Base-by-base conservation (phyloP, 495 filamentous ascomycete genomes). In the Penicillium bialowiezense region DNA sequence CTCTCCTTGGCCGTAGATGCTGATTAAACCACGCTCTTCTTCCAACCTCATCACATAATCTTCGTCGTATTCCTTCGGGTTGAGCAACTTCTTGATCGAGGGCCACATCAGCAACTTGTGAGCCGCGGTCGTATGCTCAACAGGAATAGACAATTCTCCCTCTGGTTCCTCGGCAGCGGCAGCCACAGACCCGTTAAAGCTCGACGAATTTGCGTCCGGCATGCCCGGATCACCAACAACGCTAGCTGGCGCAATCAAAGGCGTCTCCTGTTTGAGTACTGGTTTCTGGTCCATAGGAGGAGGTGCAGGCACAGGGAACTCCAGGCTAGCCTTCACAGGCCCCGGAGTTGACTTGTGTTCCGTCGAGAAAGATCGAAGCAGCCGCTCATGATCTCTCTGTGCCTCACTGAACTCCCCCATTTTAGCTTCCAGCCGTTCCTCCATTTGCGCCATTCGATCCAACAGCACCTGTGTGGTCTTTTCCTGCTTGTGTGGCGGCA, bases 41-140 rank as follows among this genome's bases (percentile, higher is more conserved):
- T 97, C 92, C 39, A 82, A 71, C 19, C 82, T 72, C 69, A 96
- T 87, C 6, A 89, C 80, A 62, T 89, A 90, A 49, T 79, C 79
- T 31, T 75, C 68, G 31, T 74, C 67, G 23, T 73, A 81, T 58
- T 58, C 63, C 67, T 56, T 72, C 56, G 47, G 65, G 23, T 62
- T 51, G 6, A 86, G 70, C 40, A 90, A 63, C 5, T 66, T 66
- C 36, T 77, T 67, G 31, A 91, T 89, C 0, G 82, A 78, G 0
- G 74, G 76, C 84, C 85, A 90, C 41, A 81, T 76, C n/a, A 91
- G 72, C 12, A 95, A 68, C 44, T 87, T 80, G 32, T 90, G 87
- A 1, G 90, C 89, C 20, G 87, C 81, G 0, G 89, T 95, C 2
- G 87, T 89, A 59, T 96, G 90, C 31, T 90, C 86, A 5, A 80